Percentiles rank a stretch among this genome's conserved stretches.
Evolutionary conservation across 352 stramenopile genomes (phyloP).

Genomic region (Phytophthora cactorum): DNA sequence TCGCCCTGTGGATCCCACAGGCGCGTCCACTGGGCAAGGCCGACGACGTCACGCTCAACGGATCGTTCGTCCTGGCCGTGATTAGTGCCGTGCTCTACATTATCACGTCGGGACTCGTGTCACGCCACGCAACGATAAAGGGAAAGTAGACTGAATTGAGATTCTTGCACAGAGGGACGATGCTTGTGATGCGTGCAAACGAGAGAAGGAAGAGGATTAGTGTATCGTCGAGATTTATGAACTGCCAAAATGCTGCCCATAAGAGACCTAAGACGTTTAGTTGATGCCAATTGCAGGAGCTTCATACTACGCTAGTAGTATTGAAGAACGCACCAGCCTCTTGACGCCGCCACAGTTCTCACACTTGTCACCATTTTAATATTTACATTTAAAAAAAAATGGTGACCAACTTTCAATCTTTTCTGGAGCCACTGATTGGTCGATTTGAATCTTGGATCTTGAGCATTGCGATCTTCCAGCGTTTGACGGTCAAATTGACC

Average conservation of each 20-base stretch:
- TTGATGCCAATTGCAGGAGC: neutral
- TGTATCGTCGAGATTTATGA: no score
- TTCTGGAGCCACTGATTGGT: neutral
- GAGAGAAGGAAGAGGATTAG: no score
- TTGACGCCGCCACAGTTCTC: no score
- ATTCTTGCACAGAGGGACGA: neutral
- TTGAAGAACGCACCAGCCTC: no score
- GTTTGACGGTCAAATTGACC: slow-evolving; percentile 1
- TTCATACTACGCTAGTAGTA: no score
- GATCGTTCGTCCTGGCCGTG: slow-evolving; percentile 62
- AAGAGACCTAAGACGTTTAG: neutral
- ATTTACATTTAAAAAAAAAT: no score
- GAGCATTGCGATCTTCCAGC: slow-evolving; percentile 19
- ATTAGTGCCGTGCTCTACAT: slow-evolving; percentile 58
- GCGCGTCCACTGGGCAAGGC: slow-evolving; percentile 54
- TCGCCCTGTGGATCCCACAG: slow-evolving; percentile 68
- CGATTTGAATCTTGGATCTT: neutral
- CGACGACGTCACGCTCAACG: slow-evolving; percentile 63
- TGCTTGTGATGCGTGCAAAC: neutral
- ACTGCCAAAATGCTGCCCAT: no score
- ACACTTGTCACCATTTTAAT: no score
- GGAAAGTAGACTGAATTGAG: neutral
- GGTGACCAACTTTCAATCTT: no score
- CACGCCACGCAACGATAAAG: slow-evolving; percentile 33
- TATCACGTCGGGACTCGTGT: slow-evolving; percentile 38